Evolutionary conservation across 2,329 filamentous ascomycete genomes (phyloP).

Genomic region (Didymella pomorum): DNA sequence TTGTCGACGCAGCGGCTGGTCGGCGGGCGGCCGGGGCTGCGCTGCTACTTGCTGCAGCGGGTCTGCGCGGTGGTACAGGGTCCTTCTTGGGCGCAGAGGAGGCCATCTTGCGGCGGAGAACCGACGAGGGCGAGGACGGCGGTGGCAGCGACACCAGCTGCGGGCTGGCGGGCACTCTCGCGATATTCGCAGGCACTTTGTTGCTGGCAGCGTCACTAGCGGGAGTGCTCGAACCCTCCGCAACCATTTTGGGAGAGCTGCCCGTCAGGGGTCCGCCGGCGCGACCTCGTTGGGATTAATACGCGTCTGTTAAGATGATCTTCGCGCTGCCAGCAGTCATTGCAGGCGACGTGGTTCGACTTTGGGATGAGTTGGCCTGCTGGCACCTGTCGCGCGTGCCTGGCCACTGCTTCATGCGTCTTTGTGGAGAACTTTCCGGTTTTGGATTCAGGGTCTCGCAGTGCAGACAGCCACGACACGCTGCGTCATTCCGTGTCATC

Average conservation of each 20-base stretch:
- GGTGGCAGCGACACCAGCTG: constrained; percentile 26
- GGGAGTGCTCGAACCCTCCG: constrained; percentile 18
- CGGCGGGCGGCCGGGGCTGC: constrained; percentile 35
- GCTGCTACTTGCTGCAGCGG: constrained; percentile 26
- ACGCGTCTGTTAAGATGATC: not conserved
- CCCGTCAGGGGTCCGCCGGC: constrained; percentile 9
- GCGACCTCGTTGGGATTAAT: constrained; percentile 8
- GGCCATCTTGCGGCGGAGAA: constrained; percentile 46
- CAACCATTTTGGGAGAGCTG: constrained; percentile 17
- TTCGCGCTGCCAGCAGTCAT: constrained; percentile 5
- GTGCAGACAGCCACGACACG: not conserved
- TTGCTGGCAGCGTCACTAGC: constrained; percentile 14
- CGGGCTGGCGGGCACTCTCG: constrained; percentile 3
- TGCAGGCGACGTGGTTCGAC: not conserved
- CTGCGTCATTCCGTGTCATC: not conserved
- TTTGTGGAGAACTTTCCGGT: constrained; percentile 9
- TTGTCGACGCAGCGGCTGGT: constrained; percentile 30
- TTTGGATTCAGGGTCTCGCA: constrained; percentile 10
- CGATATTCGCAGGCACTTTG: constrained; percentile 1
- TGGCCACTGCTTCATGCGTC: constrained; percentile 2
- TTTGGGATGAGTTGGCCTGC: not conserved
- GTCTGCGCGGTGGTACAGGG: constrained; percentile 37
- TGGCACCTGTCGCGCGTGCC: constrained; percentile 10
- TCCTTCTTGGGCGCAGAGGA: constrained; percentile 45
- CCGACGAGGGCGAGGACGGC: constrained; percentile 39